Base-by-base conservation (phyloP, 768 basidiomycete species). In the Suillus paluster region DNA sequence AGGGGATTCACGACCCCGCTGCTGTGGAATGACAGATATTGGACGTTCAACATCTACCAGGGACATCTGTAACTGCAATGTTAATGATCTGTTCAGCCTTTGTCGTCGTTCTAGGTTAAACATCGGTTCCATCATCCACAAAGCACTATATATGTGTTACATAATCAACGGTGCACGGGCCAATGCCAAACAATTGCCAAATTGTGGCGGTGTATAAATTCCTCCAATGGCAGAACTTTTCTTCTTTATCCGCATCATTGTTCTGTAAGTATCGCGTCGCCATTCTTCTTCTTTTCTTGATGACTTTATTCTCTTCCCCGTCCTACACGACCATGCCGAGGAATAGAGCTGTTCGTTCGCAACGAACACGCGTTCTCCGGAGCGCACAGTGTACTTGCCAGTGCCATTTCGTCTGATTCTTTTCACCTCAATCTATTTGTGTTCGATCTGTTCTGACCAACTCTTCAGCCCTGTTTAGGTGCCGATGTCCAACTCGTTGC, bases 271-370 rank as follows among this genome's bases (percentile, higher is more conserved):
- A 21, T 36, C 36, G 1, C 34, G 9, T 61, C 9, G 5, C n/a
- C n/a, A 8, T 34, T 30, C 36, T 19, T 58, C 30, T 8, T 25
- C 12, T 48, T 63, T 39, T 64, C 45, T 64, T 63, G 88, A 90
- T 90, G 89, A 88, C 84, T 81, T 82, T 81, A 84, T 91, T 91
- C 90, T 91, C 89, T 92, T 91, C 90, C 90, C 90, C 90, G 89
- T 88, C 90, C 78, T 91, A 91, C 72, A 88, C 90, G 90, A 91
- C 91, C 84, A 87, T 92, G 91, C 81, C 86, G 90, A 91, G 89
- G 74, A 80, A 84, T 75, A 91, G 89, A 89, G 88, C 69, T 71
- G 86, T 88, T 81, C 83, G 86, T 90, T 89, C 86, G 86, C 87
- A 87, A 87, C 87, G 80, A 80, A 87, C 84, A 78, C 75, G 85